These are phyloP conservation scores for Zopfia rhizophila DNA, from an alignment of 2,329 filamentous ascomycete genomes.

Conservation along the genomic window DNA sequence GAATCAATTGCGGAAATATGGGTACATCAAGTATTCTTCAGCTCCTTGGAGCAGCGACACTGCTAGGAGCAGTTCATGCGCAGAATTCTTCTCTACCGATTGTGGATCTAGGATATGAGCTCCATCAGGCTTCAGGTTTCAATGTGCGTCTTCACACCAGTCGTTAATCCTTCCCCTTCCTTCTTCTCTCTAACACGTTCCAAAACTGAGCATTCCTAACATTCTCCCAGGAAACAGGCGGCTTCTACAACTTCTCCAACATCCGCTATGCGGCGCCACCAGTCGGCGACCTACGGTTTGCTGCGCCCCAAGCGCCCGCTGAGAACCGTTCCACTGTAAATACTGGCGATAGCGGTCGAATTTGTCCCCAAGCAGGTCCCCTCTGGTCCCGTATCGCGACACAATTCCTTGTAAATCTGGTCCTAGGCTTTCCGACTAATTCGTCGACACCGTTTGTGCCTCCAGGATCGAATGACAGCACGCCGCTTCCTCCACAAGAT, in stretches of 20 bases:
- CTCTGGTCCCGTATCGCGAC: conserved; percentile 55
- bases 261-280: conserved; percentile 67
- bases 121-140: conserved; percentile 59
- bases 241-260: conserved; percentile 66
- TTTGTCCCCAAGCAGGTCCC: conserved; percentile 51
- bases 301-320: conserved; percentile 56
- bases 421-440: conserved; percentile 43
- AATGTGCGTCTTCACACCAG: conserved; percentile 48
- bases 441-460: conserved; percentile 35
- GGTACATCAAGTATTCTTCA: too few species aligned
- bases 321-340: conserved; percentile 58
- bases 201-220: neutral
- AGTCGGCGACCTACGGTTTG: conserved; percentile 62
- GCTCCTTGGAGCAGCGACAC: neutral
- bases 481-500: conserved; percentile 31
- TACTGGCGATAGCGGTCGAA: conserved; percentile 52
- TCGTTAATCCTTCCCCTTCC: neutral
- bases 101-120: conserved; percentile 65
- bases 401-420: conserved; percentile 45
- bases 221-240: conserved; percentile 44
- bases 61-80: neutral
- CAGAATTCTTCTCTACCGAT: conserved; percentile 50
- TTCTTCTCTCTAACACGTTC: neutral
- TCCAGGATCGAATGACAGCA: conserved; percentile 38
- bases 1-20: too few species aligned